Conservation (phyloP, 2,329 filamentous ascomycete species). For the Juglanconis oblonga region DNA sequence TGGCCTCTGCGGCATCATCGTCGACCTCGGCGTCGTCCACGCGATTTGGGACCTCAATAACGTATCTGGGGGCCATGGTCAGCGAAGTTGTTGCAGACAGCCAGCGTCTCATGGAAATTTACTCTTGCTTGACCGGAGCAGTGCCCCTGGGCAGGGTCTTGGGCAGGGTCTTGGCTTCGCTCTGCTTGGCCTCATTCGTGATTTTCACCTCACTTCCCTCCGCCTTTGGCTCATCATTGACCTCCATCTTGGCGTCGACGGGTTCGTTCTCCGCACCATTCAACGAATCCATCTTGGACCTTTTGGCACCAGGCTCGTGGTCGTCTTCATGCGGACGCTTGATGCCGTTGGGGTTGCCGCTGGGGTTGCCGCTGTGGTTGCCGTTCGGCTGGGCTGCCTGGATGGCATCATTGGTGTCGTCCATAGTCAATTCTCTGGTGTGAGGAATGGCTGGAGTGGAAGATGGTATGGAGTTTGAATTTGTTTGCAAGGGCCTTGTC, state of each 20-base stretch:
- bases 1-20: conserved; percentile 49
- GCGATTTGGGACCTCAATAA: conserved; percentile 34
- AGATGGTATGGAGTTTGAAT: neutral
- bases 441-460: neutral
- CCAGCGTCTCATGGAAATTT: conserved; percentile 29
- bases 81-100: conserved; percentile 10
- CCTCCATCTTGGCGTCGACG: conserved; percentile 5
- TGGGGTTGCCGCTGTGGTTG: conserved; percentile 16
- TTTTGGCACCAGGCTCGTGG: conserved; percentile 45
- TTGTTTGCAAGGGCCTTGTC: too few species aligned
- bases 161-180: conserved; percentile 25
- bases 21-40: conserved; percentile 32
- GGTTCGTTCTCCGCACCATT: conserved; percentile 16
- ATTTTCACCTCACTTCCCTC: neutral
- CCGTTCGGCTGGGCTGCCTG: conserved; percentile 9
- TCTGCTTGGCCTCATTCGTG: conserved; percentile 43
- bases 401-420: neutral
- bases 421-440: conserved; percentile 4
- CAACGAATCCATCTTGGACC: conserved; percentile 48
- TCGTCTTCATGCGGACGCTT: conserved; percentile 20
- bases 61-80: conserved; percentile 33
- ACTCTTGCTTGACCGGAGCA: conserved; percentile 73
- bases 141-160: conserved; percentile 14
- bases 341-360: conserved; percentile 17
- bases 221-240: neutral